Evolutionary conservation across 2,329 filamentous ascomycete genomes (phyloP).

Genomic region (Fusarium beomiforme): DNA sequence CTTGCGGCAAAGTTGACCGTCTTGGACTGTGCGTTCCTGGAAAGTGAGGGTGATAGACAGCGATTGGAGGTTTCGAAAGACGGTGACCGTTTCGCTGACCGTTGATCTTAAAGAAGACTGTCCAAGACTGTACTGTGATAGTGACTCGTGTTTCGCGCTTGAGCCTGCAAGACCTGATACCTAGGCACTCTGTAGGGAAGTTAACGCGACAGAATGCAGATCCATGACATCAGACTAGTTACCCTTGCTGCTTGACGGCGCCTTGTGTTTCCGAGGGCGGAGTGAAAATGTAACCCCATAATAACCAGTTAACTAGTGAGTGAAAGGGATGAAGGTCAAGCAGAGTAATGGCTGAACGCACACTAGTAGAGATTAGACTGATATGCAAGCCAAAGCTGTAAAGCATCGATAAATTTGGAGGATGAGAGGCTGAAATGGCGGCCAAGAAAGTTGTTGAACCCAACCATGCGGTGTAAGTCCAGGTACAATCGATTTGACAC

Average conservation of each 20-base stretch:
- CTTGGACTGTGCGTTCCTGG: slow-evolving; percentile 35
- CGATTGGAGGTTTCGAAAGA: slow-evolving; percentile 30
- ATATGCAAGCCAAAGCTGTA: slow-evolving; percentile 21
- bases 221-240: slow-evolving; percentile 48
- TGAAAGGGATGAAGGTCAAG: neutral
- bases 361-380: neutral
- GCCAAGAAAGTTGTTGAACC: slow-evolving; percentile 3
- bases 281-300: slow-evolving; percentile 18
- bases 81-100: slow-evolving; percentile 36
- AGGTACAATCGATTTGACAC: neutral
- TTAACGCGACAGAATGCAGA: slow-evolving; percentile 40
- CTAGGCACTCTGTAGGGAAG: slow-evolving; percentile 7
- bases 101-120: slow-evolving; percentile 8
- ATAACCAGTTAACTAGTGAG: slow-evolving; percentile 15
- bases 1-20: slow-evolving; percentile 30
- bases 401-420: slow-evolving; percentile 1
- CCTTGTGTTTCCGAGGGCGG: slow-evolving; percentile 25
- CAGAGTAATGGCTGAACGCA: slow-evolving; percentile 8
- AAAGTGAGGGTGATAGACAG: neutral
- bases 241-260: slow-evolving; percentile 31
- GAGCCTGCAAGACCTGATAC: slow-evolving; percentile 8
- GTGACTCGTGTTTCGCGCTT: slow-evolving; percentile 14
- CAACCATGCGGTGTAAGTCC: slow-evolving; percentile 20
- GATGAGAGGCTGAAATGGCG: neutral
- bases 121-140: neutral